phyloP scores from a whole-genome alignment of 331 rosid genomes.

The Cucumis variabilis region DNA sequence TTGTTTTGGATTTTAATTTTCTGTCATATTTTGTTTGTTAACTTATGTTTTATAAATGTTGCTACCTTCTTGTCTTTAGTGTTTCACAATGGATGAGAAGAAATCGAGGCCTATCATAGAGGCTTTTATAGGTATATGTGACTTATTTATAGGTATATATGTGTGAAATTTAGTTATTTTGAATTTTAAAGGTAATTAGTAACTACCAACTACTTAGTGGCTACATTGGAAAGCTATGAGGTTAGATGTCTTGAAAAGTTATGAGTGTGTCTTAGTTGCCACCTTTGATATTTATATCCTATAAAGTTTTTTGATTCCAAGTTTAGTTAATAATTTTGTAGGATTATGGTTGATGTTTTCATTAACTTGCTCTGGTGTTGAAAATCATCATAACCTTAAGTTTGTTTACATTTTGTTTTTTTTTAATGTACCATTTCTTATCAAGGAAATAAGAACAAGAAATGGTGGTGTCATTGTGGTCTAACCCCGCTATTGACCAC shows the following conservation, averaged over 20 bases:
- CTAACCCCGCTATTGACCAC: not conserved
- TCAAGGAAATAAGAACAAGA: not conserved
- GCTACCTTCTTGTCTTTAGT: conserved; percentile 67
- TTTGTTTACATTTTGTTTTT: not conserved
- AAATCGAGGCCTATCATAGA: conserved; percentile 85
- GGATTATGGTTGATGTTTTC: not conserved
- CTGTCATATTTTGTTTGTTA: not conserved
- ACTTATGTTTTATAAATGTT: conserved; percentile 26
- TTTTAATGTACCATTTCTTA: not conserved
- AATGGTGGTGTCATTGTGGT: not conserved
- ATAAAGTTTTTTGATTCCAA: not conserved
- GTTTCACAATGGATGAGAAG: conserved; percentile 95
- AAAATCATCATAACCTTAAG: not conserved
- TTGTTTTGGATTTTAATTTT: too few relatives aligned
- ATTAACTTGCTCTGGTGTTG: not conserved
- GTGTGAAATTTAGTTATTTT: conserved; percentile 33
- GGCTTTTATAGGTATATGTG: conserved; percentile 52
- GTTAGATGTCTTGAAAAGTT: not conserved
- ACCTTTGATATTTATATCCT: not conserved
- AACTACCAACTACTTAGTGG: not conserved
- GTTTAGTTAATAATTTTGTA: not conserved
- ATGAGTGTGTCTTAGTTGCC: not conserved
- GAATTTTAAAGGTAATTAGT: conserved; percentile 9
- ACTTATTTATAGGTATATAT: not conserved
- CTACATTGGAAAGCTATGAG: conserved; percentile 3